These are phyloP conservation scores for Cryphonectria radicalis DNA, from an alignment of 2,329 filamentous ascomycete genomes.

Conservation along the genomic window DNA sequence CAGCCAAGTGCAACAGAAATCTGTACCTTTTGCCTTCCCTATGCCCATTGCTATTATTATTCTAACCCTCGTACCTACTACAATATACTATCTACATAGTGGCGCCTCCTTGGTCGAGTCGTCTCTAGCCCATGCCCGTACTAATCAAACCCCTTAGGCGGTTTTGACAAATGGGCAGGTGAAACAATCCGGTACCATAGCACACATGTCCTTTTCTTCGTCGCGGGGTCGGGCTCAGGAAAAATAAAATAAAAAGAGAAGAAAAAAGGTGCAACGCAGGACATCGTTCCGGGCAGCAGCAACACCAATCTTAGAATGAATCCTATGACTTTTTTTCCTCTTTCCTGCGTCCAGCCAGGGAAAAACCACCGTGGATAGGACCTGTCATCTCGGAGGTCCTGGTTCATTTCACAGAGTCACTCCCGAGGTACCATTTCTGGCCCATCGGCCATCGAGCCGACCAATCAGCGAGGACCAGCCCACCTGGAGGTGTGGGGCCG, in stretches of 20 bases:
- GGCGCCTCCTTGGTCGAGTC: neutral
- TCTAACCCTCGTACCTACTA: neutral
- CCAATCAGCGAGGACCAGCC: conserved; percentile 16
- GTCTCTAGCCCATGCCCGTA: neutral
- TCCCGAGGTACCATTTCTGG: conserved; percentile 12
- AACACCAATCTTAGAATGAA: conserved; percentile 4
- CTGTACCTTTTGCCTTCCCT: neutral
- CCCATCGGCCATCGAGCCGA: conserved; percentile 18
- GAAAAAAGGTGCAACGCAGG: neutral
- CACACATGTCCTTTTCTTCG: neutral
- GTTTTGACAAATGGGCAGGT: neutral
- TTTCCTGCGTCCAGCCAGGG: conserved; percentile 18
- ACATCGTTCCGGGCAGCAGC: neutral
- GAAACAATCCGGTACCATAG: neutral
- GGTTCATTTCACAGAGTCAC: conserved; percentile 11
- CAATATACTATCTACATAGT: neutral
- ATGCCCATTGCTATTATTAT: neutral
- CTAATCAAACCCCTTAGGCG: neutral
- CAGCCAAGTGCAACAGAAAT: neutral
- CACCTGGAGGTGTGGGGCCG: conserved; percentile 14
- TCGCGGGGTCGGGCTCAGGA: neutral
- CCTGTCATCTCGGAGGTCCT: conserved; percentile 11
- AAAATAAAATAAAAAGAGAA: too few relatives aligned
- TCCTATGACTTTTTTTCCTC: conserved; percentile 13
- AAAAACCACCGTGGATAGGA: conserved; percentile 16